Conservation (phyloP, 768 basidiomycete species). For the Pisolithus marmoratus region DNA sequence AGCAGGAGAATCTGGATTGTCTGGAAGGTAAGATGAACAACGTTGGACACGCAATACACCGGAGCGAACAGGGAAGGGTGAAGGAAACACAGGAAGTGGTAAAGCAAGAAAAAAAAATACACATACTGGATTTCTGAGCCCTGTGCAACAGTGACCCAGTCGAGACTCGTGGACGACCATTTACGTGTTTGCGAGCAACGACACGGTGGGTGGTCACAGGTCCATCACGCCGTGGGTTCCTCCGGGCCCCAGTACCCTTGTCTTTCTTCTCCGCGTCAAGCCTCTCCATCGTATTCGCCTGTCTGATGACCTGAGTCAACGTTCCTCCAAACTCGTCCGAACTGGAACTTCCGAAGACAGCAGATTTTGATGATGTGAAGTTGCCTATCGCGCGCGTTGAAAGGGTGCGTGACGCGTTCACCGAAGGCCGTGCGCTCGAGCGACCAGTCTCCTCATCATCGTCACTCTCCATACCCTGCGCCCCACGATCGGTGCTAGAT, state of each 20-base stretch:
- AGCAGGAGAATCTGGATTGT: conserved; percentile 4
- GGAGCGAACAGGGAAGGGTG: neutral
- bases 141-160: conserved; percentile 8
- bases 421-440: conserved; percentile 7
- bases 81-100: neutral
- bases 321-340: conserved; percentile 8
- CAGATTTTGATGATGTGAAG: neutral
- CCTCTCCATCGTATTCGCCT: conserved; percentile 1
- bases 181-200: neutral
- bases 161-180: conserved; percentile 6
- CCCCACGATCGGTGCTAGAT: neutral
- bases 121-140: conserved; percentile 20
- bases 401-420: neutral
- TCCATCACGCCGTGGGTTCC: too few relatives aligned
- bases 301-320: conserved; percentile 15
- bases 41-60: neutral
- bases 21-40: neutral
- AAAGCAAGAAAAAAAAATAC: neutral
- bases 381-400: neutral
- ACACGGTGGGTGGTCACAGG: neutral
- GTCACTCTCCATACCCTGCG: neutral
- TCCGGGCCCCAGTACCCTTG: neutral
- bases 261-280: neutral
- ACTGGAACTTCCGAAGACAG: conserved; percentile 7
- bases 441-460: conserved; percentile 1